Base-by-base conservation (phyloP, 2,329 filamentous ascomycete species). In the Arthroderma sp. region DNA sequence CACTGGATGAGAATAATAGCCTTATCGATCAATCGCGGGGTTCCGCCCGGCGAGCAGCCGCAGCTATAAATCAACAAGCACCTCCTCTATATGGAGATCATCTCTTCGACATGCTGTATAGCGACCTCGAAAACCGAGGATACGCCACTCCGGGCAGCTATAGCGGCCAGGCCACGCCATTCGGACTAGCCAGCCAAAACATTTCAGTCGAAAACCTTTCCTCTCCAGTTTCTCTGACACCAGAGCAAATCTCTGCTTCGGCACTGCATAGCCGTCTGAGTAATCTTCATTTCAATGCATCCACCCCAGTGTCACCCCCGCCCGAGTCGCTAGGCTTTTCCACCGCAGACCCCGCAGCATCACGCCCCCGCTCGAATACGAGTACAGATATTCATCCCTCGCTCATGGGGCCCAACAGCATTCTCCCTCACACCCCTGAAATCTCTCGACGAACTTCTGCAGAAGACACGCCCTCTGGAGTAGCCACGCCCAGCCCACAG, bases 11-110 rank as follows among this genome's bases (percentile, higher is more conserved):
- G 43, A 77, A 89, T 48, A 91, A 94, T 54, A 81, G 84, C 55
- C 73, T 96, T 2, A 70, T 85, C 43, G 72, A 74, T 43, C 74
- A 78, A 56, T 69, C 69, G n/a, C 71, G 74, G 10, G 54, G 70
- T 58, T 59, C 68, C 47, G 64, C 71, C 53, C 60, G 68, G 48
- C 61, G 65, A 31, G 67, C 67, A 6, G 69, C 74, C 38, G 68
- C 71, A 36, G 73, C 78, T 36, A 71, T 76, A 15, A 73, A 76
- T 28, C 61, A 75, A 29, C 76, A 83, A 47, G 88, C 89, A 7
- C 91, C 91, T n/a, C 91, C 91, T 0, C 78, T 87, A 34, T 98
- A 98, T 55, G 87, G 86, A 48, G 78, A 89, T 55, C 91, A 96
- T 61, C 75, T 84, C 38, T 77, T 96, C 28, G 91, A 98, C 61